phyloP scores from a whole-genome alignment of 169 alveolate species.

The Prorocentrum cordatum region DNA sequence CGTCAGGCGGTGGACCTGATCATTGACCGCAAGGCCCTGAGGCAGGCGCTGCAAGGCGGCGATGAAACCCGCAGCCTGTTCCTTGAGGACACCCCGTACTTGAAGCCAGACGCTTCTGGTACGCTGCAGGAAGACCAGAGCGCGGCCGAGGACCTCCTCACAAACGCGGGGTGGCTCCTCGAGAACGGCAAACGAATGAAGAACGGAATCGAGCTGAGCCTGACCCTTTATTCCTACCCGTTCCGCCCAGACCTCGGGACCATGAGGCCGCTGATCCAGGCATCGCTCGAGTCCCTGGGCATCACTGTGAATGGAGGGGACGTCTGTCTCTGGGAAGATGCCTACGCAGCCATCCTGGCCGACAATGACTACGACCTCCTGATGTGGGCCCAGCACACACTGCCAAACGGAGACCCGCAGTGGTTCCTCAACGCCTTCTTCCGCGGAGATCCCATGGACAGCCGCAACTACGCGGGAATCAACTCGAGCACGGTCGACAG shows the following conservation, averaged over 20 bases:
- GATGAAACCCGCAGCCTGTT: not conserved
- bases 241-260: too few species aligned
- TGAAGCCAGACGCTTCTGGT: not conserved
- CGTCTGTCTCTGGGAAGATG: too few species aligned
- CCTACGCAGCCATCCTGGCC: too few species aligned
- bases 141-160: not conserved
- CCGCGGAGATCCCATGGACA: not conserved
- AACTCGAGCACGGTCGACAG: not conserved
- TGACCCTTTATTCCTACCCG: too few species aligned
- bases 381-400: conserved; percentile 6
- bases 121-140: not conserved
- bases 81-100: not conserved
- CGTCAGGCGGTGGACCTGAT: not conserved
- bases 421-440: conserved; percentile 10
- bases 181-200: too few species aligned
- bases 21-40: not conserved
- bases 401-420: not conserved
- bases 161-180: not conserved
- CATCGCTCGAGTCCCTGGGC: too few species aligned
- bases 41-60: not conserved
- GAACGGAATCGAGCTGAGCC: too few species aligned
- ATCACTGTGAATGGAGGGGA: too few species aligned
- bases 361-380: not conserved
- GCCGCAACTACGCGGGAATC: not conserved
- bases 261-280: too few species aligned